Percentiles rank a stretch among this genome's conserved stretches.
phyloP scores from a whole-genome alignment of 176 grass and related monocot species.

The Otatea glauca region DNA sequence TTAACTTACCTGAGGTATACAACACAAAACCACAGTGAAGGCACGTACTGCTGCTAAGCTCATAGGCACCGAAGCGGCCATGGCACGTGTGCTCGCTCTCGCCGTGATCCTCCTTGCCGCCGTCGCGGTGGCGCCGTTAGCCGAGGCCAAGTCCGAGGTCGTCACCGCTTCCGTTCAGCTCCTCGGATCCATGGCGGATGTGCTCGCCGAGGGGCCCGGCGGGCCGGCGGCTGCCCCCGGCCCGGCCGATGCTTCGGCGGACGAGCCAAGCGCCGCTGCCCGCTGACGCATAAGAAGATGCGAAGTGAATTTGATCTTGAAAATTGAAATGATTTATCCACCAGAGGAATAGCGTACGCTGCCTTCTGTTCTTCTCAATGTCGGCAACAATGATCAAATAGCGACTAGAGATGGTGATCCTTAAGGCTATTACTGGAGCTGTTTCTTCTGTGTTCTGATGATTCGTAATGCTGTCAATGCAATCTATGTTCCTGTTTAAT shows the following conservation, averaged over 20 bases:
- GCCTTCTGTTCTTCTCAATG: not conserved
- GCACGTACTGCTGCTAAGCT: not conserved
- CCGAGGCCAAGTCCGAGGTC: not conserved
- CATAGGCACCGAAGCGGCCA: too few species aligned
- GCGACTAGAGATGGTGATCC: not conserved
- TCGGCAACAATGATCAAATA: too few species aligned
- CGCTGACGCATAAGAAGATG: not conserved
- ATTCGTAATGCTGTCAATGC: not conserved
- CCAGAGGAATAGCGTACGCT: too few species aligned
- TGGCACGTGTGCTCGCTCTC: too few species aligned
- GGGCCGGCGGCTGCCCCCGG: not conserved
- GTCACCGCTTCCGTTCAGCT: not conserved
- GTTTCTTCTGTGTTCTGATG: not conserved
- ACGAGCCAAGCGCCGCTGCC: not conserved
- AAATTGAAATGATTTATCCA: too few species aligned
- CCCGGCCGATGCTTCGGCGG: not conserved
- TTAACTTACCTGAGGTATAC: too few species aligned
- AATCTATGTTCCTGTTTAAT: not conserved
- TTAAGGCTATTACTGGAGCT: not conserved
- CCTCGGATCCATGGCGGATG: not conserved
- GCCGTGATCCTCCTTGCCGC: conserved; percentile 31
- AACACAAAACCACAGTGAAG: not conserved
- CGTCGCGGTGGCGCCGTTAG: conserved; percentile 5
- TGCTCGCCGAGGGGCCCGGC: not conserved
- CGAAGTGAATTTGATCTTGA: too few species aligned